Evolutionary conservation across 176 grass and related monocot species (phyloP).

Genomic region (Saccharum spontaneum): DNA sequence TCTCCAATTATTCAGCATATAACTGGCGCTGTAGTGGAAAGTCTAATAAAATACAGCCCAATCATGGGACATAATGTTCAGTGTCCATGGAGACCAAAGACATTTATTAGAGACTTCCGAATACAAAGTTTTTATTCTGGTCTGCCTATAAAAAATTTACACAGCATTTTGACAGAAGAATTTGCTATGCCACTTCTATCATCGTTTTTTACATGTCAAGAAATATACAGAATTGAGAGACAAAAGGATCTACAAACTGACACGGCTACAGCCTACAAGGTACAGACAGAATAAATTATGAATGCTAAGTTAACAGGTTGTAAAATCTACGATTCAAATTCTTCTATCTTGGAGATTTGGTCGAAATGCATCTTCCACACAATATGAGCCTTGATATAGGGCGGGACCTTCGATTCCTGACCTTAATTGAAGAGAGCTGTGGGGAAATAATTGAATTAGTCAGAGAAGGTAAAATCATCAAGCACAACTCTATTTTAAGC

Average conservation of each 20-base stretch:
- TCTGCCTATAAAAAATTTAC: constrained; percentile 24
- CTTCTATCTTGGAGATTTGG: constrained; percentile 52
- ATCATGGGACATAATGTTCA: neutral
- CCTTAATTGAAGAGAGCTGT: constrained; percentile 48
- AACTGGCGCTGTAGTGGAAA: neutral
- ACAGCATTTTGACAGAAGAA: constrained; percentile 44
- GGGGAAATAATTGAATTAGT: constrained; percentile 30
- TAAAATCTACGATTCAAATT: constrained; percentile 13
- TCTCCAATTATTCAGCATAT: neutral
- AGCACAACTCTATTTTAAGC: neutral
- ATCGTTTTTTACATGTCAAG: constrained; percentile 33
- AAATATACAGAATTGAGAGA: constrained; percentile 50
- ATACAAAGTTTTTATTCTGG: neutral
- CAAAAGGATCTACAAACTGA: constrained; percentile 35
- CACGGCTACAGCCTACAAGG: constrained; percentile 37
- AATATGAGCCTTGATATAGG: constrained; percentile 52
- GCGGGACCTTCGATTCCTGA: constrained; percentile 36
- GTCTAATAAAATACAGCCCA: neutral
- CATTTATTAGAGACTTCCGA: neutral
- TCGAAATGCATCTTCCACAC: constrained; percentile 65
- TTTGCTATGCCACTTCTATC: constrained; percentile 34
- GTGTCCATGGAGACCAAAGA: neutral
- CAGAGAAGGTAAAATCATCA: constrained; percentile 4
- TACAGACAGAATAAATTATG: constrained; percentile 34
- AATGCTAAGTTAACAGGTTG: constrained; percentile 30